These are phyloP conservation scores for Apostasia ramifera DNA, from an alignment of 106 monocot genomes.

Conservation along the genomic window DNA sequence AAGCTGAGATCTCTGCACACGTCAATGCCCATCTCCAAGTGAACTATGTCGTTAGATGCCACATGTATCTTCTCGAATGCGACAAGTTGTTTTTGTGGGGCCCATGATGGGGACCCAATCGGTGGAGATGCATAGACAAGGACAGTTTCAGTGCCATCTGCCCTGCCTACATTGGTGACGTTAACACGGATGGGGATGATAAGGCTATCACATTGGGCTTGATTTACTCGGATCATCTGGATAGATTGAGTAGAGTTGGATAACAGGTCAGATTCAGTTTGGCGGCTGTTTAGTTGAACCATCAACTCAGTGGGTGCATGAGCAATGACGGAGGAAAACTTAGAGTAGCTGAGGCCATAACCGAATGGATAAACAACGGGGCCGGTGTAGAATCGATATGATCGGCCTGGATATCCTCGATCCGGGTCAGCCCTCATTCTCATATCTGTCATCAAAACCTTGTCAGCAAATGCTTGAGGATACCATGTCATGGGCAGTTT, in stretches of 20 bases:
- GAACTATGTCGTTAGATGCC: slow-evolving; percentile 12
- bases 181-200: slow-evolving; percentile 47
- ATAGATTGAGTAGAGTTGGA: slow-evolving; percentile 9
- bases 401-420: slow-evolving; percentile 60
- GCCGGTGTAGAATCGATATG: slow-evolving; percentile 77
- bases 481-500: slow-evolving; percentile 91
- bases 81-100: slow-evolving; percentile 31
- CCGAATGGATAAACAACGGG: slow-evolving; percentile 74
- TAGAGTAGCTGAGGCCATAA: slow-evolving; percentile 71
- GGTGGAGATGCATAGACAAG: slow-evolving; percentile 45
- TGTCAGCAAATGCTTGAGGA: slow-evolving; percentile 43
- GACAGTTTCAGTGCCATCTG: slow-evolving; percentile 46
- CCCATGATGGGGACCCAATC: slow-evolving; percentile 9
- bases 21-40: slow-evolving; percentile 42
- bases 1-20: slow-evolving; percentile 67
- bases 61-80: slow-evolving; percentile 70
- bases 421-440: slow-evolving; percentile 45
- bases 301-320: slow-evolving; percentile 25
- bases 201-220: slow-evolving; percentile 32
- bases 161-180: slow-evolving; percentile 35
- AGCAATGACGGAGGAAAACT: slow-evolving; percentile 36
- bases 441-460: slow-evolving; percentile 73
- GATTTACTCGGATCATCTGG: slow-evolving; percentile 36
- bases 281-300: slow-evolving; percentile 24
- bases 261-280: not conserved